Evolutionary conservation across 169 alveolate genomes (phyloP), one percentile per base, ranked within the genome.

Genomic region (Plasmodium chabaudi): DNA sequence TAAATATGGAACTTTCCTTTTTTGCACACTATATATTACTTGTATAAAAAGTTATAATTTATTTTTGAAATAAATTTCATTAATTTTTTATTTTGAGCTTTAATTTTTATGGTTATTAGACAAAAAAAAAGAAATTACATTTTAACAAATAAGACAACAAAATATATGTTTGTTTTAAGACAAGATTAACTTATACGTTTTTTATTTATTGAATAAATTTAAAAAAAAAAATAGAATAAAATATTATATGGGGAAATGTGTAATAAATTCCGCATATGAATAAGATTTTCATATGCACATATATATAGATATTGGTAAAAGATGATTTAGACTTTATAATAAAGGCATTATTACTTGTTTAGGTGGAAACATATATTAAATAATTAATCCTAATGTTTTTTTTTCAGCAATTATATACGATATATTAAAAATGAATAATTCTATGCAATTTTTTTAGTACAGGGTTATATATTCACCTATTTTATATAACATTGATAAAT

Each of bases 1-100:
- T 19, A 65, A 59, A 61, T 27, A 27, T 56, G 42, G 56, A 57
- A 72, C 57, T 72, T 72, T 57, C 72, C 71, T 72, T 72, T 44
- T 72, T 72, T 72, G 72, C 87, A 57, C 72, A 55, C 87, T 57
- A 25, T 34, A 17, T 57, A 10, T 61, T 17, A 72, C 25, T n/a
- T 56, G 39, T 19, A n/a, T 42, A 57, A 17, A 56, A 23, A 72
- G 49, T 72, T 23, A 23, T 72, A 72, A 72, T 25, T 63, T 27
- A n/a, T 63, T 25, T 57, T 63, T 10, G 72, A 63, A 59, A n/a
- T 72, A 57, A 47, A 39, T 13, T 72, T 42, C 19, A 56, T 72
- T 72, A 10, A 27, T 55, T 72, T 56, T 47, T 56, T 10, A 13
- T 55, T 72, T 42, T 47, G 17, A 23, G 21, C n/a, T 57, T 46